Conservation (phyloP, 176 grass and related monocot species). For the Cymbopogon citratus region DNA sequence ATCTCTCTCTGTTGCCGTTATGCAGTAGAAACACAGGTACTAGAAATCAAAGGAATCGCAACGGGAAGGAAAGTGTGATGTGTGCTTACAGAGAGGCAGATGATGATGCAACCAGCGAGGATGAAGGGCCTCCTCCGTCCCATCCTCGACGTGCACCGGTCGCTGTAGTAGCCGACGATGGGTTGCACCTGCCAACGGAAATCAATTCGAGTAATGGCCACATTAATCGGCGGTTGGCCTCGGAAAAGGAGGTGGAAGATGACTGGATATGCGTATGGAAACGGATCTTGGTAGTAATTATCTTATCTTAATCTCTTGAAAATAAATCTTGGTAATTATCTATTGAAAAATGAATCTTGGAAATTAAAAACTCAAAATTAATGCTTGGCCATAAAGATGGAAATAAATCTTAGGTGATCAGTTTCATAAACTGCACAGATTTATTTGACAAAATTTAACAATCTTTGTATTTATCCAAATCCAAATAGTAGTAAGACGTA, state of each 20-base stretch:
- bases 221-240: not conserved
- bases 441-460: not conserved
- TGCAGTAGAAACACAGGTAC: not conserved
- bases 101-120: conserved; percentile 58
- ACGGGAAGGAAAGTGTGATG: not conserved
- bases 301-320: not conserved
- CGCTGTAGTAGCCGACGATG: conserved; percentile 64
- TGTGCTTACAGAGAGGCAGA: conserved; percentile 36
- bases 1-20: no score
- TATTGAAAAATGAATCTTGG: not conserved
- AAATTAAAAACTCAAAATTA: not conserved
- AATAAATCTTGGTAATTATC: not conserved
- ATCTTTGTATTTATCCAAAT: not conserved
- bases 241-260: not conserved
- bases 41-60: not conserved
- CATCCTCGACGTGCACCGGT: conserved; percentile 48
- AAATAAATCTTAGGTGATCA: not conserved
- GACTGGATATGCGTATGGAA: not conserved
- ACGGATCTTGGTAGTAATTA: not conserved
- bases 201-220: not conserved
- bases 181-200: conserved; percentile 35
- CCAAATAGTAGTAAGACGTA: not conserved
- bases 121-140: conserved; percentile 79
- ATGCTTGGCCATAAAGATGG: not conserved
- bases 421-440: not conserved